Evolutionary conservation across 257 asterid genomes (phyloP).

Genomic region (Solanum etuberosum): DNA sequence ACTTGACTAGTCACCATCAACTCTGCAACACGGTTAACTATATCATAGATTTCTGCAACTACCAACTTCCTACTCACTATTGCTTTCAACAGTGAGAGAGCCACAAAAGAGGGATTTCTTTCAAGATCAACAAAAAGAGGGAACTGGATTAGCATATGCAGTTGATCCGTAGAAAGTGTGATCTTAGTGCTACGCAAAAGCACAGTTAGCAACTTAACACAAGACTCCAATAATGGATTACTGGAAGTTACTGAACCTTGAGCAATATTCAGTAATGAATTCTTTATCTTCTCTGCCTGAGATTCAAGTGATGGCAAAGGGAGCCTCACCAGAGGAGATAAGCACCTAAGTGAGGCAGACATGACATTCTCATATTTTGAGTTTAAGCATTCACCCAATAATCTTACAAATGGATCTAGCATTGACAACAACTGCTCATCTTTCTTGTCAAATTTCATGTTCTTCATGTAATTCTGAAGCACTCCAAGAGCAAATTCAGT

Average conservation of each 20-base stretch:
- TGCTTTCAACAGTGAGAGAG: slow-evolving; percentile 80
- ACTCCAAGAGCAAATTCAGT: slow-evolving; percentile 71
- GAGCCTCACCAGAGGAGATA: slow-evolving; percentile 52
- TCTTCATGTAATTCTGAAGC: slow-evolving; percentile 57
- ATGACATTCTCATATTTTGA: slow-evolving; percentile 64
- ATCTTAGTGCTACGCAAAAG: slow-evolving; percentile 59
- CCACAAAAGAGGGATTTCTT: slow-evolving; percentile 58
- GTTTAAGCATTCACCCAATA: slow-evolving; percentile 58
- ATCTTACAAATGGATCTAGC: slow-evolving; percentile 64
- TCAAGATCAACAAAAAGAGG: slow-evolving; percentile 84
- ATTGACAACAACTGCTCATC: slow-evolving; percentile 40
- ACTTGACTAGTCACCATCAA: slow-evolving; percentile 79
- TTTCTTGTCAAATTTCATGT: slow-evolving; percentile 35
- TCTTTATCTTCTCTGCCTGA: slow-evolving; percentile 63
- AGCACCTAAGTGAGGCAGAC: slow-evolving; percentile 61
- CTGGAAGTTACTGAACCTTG: slow-evolving; percentile 53
- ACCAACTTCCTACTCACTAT: slow-evolving; percentile 62
- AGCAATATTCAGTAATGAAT: slow-evolving; percentile 62
- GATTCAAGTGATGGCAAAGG: slow-evolving; percentile 72
- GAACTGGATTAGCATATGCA: slow-evolving; percentile 72
- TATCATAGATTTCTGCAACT: slow-evolving; percentile 72
- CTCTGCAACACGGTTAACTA: slow-evolving; percentile 59
- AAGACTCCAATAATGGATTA: slow-evolving; percentile 68
- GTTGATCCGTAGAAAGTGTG: slow-evolving; percentile 66
- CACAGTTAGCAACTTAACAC: slow-evolving; percentile 57